Evolutionary conservation across 2,329 filamentous ascomycete species (phyloP).

Genomic region (Bipolaris zeicola): DNA sequence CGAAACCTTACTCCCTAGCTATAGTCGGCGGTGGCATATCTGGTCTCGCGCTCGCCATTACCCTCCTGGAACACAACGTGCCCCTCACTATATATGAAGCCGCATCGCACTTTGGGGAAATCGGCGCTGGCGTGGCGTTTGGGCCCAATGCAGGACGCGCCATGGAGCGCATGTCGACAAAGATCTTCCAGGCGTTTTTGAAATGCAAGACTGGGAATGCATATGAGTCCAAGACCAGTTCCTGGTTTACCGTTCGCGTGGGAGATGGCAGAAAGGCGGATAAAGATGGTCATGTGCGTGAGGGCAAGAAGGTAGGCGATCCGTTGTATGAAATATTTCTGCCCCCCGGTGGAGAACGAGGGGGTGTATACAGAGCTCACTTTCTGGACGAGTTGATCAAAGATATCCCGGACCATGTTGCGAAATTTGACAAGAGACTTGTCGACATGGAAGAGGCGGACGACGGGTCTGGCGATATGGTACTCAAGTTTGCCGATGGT

Average conservation of each 20-base stretch:
- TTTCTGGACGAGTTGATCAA: conserved; percentile 59
- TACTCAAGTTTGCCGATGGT: conserved; percentile 55
- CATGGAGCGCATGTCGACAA: conserved; percentile 59
- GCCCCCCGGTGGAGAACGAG: conserved; percentile 33
- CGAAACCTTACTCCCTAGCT: conserved; percentile 56
- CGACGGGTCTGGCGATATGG: conserved; percentile 43
- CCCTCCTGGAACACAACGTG: conserved; percentile 55
- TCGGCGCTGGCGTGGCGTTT: conserved; percentile 64
- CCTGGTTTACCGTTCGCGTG: conserved; percentile 42
- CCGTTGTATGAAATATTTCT: conserved; percentile 37
- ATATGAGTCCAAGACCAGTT: conserved; percentile 27
- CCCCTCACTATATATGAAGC: conserved; percentile 62
- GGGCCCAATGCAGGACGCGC: conserved; percentile 62
- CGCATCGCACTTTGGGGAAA: conserved; percentile 60
- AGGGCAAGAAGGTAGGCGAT: conserved; percentile 40
- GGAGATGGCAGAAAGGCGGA: conserved; percentile 41
- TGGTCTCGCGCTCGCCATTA: conserved; percentile 61
- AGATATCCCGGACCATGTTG: conserved; percentile 52
- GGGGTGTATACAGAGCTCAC: conserved; percentile 55
- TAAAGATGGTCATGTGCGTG: conserved; percentile 35
- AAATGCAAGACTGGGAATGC: conserved; percentile 50
- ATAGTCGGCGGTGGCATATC: conserved; percentile 66
- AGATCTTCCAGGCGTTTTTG: conserved; percentile 48
- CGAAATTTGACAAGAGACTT: conserved; percentile 53
- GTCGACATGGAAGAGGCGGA: conserved; percentile 34